Percentiles rank a stretch among this genome's conserved stretches.
Conservation (phyloP, 352 stramenopile species). For the Pythium diclinum region DNA sequence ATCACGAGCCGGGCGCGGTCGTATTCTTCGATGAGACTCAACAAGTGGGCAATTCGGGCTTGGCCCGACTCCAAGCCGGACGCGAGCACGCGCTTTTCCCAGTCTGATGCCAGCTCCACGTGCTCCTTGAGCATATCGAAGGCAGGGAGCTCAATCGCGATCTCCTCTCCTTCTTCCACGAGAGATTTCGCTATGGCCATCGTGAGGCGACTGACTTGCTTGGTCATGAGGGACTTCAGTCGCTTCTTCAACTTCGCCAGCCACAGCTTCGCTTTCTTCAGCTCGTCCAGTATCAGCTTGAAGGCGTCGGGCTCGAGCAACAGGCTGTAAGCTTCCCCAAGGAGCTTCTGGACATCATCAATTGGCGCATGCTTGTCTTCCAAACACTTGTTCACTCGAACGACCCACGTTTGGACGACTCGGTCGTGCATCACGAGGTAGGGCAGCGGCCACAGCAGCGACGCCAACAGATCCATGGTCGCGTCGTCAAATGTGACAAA, state of each 20-base stretch:
- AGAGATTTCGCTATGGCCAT: conserved; percentile 56
- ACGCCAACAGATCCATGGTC: conserved; percentile 43
- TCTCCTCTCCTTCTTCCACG: conserved; percentile 78
- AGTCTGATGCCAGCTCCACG: conserved; percentile 70
- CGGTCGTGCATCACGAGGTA: conserved; percentile 63
- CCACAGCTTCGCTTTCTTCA: conserved; percentile 79
- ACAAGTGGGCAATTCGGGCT: conserved; percentile 64
- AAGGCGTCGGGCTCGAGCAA: conserved; percentile 75
- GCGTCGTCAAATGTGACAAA: conserved; percentile 24
- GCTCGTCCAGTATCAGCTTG: conserved; percentile 75
- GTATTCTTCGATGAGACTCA: conserved; percentile 79
- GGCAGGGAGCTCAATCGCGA: conserved; percentile 67
- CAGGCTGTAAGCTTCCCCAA: conserved; percentile 55
- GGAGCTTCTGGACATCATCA: conserved; percentile 47
- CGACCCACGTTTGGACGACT: conserved; percentile 61
- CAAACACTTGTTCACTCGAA: conserved; percentile 55
- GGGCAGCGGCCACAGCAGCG: conserved; percentile 71
- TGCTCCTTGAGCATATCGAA: conserved; percentile 83
- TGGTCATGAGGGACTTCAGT: conserved; percentile 66
- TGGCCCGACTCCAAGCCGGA: conserved; percentile 80
- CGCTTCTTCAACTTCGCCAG: conserved; percentile 84
- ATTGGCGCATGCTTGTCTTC: conserved; percentile 59
- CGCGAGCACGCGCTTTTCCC: conserved; percentile 69
- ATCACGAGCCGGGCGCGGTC: conserved; percentile 71
- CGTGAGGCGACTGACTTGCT: conserved; percentile 61